Base-by-base conservation (phyloP, 2,329 filamentous ascomycete species). In the Colletotrichum eleusines region DNA sequence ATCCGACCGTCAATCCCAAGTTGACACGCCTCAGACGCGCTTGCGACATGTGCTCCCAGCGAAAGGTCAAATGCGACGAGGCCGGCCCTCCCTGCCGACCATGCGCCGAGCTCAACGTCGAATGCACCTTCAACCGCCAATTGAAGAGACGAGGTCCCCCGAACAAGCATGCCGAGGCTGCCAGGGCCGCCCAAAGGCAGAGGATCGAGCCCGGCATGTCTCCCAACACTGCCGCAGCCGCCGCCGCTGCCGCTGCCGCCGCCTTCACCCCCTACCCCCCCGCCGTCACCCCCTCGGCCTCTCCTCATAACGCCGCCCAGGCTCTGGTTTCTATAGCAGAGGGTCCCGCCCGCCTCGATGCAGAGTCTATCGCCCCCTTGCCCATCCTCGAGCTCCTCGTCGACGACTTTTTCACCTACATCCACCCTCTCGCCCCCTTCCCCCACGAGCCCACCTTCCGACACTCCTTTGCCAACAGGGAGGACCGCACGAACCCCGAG, bases 391-490 rank as follows among this genome's bases (percentile, higher is more conserved):
- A 91, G 75, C 85, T 91, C 2, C 84, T 94, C 20, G 88, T 95
- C 68, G 91, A 94, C 78, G 92, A 95, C 81, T 95, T 93, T 85
- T 95, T 94, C 81, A 94, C 91, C 23, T 94, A 94, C 78, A 91
- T 94, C 63, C 91, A 94, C 75, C 92, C 92, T 1, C 85, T 95
- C 11, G 89, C 88, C 69, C 92, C 92, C 0, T 94, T 95, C 68
- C 92, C 92, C 0, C 92, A 95, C 78, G 91, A 94, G 77, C 91
- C 92, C 0, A 92, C 91, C 5, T 94, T 95, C 78, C 87, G 92
- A 28, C 87, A 89, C 72, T 89, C 89, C 1, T 92, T 94, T 78
- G 85, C 85, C 9, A 86, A 86, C 65, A 86, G 92, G 42, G 88
- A 92, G 76, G 92, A 94, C 77, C 84, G 89, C 63, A 87, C 85